Percentiles rank a stretch among this genome's conserved stretches.
Conservation (phyloP, 371 early-diverging fungal species). For the Mortierella sp. region DNA sequence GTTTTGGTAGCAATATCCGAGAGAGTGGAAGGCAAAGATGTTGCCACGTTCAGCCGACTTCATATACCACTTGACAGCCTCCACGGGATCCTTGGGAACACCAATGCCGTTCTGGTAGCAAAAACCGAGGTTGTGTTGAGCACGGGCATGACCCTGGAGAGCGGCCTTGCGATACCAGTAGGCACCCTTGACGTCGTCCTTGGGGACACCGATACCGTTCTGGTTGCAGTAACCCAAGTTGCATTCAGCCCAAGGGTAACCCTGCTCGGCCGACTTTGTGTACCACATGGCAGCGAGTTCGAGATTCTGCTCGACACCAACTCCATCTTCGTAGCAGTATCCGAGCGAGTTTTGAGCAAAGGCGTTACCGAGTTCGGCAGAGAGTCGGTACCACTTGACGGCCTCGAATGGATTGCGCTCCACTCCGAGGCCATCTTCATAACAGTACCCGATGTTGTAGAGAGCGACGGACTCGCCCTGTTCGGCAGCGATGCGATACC, state of each 20-base stretch:
- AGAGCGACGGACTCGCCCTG: conserved; percentile 74
- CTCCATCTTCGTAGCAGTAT: conserved; percentile 82
- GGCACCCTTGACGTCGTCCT: conserved; percentile 65
- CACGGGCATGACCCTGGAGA: conserved; percentile 75
- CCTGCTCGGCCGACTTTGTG: conserved; percentile 70
- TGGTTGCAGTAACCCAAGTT: conserved; percentile 81
- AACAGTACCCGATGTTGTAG: conserved; percentile 86
- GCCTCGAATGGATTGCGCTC: conserved; percentile 67
- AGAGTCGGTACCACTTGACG: conserved; percentile 70
- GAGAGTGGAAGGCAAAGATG: conserved; percentile 82
- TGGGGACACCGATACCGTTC: conserved; percentile 75
- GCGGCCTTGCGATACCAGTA: conserved; percentile 81
- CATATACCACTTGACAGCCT: conserved; percentile 78
- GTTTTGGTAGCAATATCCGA: conserved; percentile 93
- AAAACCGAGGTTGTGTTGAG: conserved; percentile 83
- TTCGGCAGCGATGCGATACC: conserved; percentile 72
- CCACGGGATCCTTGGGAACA: conserved; percentile 65
- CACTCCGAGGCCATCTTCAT: conserved; percentile 82
- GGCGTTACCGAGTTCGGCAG: conserved; percentile 79
- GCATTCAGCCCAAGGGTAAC: conserved; percentile 82
- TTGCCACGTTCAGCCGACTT: conserved; percentile 82
- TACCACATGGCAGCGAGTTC: conserved; percentile 77
- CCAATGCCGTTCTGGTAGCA: conserved; percentile 87
- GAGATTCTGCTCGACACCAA: conserved; percentile 71
- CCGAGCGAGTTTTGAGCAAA: conserved; percentile 86